Evolutionary conservation across 2,329 filamentous ascomycete genomes (phyloP).

Genomic region (Tolypocladium ovalisporum): DNA sequence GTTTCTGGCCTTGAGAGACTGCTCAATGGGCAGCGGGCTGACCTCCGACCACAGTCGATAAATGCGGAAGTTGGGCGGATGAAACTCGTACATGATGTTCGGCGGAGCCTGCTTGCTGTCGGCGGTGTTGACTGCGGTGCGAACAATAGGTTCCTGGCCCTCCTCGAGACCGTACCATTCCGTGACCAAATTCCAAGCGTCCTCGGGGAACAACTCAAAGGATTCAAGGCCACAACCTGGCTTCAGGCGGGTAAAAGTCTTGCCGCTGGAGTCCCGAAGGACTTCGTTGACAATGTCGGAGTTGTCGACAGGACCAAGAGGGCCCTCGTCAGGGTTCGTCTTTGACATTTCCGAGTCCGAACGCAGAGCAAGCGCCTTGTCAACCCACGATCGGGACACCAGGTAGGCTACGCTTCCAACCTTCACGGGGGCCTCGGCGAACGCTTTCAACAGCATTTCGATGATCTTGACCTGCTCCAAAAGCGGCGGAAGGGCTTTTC

Average conservation of each 20-base stretch:
- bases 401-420: conserved; percentile 69
- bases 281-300: conserved; percentile 63
- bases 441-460: conserved; percentile 44
- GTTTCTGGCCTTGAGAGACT: conserved; percentile 48
- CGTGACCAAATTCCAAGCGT: conserved; percentile 72
- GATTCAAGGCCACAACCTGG: conserved; percentile 57
- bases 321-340: conserved; percentile 48
- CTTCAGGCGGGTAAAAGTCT: conserved; percentile 62
- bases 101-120: conserved; percentile 21
- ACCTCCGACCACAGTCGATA: conserved; percentile 62
- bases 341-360: conserved; percentile 44
- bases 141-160: conserved; percentile 59
- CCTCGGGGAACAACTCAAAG: conserved; percentile 65
- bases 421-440: conserved; percentile 39
- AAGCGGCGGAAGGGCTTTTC: conserved; percentile 24
- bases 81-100: conserved; percentile 72
- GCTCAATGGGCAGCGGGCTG: conserved; percentile 44
- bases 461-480: conserved; percentile 63
- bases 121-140: conserved; percentile 68
- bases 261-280: conserved; percentile 35
- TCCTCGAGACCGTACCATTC: conserved; percentile 71
- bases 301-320: conserved; percentile 77
- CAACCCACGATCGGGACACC: conserved; percentile 71
- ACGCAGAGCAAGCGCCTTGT: conserved; percentile 56
- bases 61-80: conserved; percentile 76